Evolutionary conservation across 768 basidiomycete genomes (phyloP).

Genomic region (Porpolomopsis calyptriformis): DNA sequence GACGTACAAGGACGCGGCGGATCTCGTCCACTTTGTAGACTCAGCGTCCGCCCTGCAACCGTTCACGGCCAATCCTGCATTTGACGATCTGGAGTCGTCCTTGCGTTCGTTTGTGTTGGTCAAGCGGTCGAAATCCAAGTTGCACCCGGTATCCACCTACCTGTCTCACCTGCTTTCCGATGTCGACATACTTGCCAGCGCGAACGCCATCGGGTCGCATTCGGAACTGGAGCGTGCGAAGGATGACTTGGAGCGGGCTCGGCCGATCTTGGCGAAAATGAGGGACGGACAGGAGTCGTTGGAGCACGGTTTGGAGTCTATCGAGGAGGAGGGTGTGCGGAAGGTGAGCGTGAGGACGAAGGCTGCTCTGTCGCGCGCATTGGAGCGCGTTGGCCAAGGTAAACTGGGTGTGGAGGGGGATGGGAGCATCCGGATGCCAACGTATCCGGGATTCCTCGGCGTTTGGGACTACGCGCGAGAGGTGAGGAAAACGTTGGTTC

Average conservation of each 20-base stretch:
- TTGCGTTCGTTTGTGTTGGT: conserved; percentile 90
- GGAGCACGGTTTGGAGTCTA: conserved; percentile 65
- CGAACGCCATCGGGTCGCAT: conserved; percentile 82
- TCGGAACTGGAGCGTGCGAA: conserved; percentile 63
- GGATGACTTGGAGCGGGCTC: conserved; percentile 52
- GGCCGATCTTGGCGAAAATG: conserved; percentile 87
- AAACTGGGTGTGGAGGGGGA: conserved; percentile 52
- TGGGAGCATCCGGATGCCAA: conserved; percentile 45
- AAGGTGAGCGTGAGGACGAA: conserved; percentile 44
- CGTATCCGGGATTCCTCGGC: conserved; percentile 72
- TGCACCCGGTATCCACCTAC: conserved; percentile 88
- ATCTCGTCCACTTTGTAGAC: conserved; percentile 98
- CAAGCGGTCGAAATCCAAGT: conserved; percentile 94
- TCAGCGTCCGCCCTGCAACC: conserved; percentile 65
- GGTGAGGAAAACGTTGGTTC: conserved; percentile 66
- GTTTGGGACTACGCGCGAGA: conserved; percentile 82
- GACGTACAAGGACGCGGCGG: conserved; percentile 82
- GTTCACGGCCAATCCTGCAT: conserved; percentile 56
- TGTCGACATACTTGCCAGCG: conserved; percentile 73
- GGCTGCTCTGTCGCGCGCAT: conserved; percentile 48
- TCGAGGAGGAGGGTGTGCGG: conserved; percentile 68
- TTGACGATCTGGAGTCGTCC: conserved; percentile 81
- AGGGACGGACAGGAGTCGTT: conserved; percentile 58
- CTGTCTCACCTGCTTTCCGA: conserved; percentile 83
- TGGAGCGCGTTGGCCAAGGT: conserved; percentile 71